Evolutionary conservation across 805 yeast genomes (phyloP).

Genomic region (Maudiozyma saulgeensis): DNA sequence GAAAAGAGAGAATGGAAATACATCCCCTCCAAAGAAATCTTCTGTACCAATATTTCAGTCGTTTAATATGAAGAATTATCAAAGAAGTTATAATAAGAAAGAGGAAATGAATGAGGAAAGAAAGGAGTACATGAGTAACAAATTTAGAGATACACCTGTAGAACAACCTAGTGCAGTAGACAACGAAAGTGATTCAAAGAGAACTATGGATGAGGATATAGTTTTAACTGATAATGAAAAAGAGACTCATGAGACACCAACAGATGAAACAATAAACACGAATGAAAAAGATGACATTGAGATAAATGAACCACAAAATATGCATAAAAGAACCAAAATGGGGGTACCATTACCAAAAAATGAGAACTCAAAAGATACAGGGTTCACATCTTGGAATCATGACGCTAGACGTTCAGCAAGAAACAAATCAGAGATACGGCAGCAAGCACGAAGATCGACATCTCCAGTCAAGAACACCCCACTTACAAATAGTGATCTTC

Average conservation of each 20-base stretch:
- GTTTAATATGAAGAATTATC: conserved; percentile 24
- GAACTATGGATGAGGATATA: neutral
- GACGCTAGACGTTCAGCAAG: conserved; percentile 19
- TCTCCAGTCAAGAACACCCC: conserved; percentile 21
- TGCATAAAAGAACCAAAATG: neutral
- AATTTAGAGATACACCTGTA: neutral
- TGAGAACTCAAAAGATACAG: neutral
- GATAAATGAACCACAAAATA: too few species aligned
- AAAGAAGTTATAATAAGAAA: conserved; percentile 5
- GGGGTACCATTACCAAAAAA: neutral
- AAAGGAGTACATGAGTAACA: neutral
- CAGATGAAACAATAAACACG: neutral
- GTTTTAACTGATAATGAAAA: neutral
- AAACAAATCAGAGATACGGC: conserved; percentile 12
- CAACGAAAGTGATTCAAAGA: neutral
- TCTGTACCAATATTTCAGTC: conserved; percentile 18
- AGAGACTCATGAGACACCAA: neutral
- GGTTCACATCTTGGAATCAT: conserved; percentile 8
- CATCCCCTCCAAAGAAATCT: neutral
- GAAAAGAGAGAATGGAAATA: neutral
- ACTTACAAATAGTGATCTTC: conserved; percentile 4
- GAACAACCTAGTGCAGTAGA: neutral
- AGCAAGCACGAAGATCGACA: conserved; percentile 12
- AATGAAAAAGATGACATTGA: neutral
- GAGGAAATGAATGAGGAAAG: neutral